phyloP scores from a whole-genome alignment of 78 protist genomes.

The Chrysochromulina parva region DNA sequence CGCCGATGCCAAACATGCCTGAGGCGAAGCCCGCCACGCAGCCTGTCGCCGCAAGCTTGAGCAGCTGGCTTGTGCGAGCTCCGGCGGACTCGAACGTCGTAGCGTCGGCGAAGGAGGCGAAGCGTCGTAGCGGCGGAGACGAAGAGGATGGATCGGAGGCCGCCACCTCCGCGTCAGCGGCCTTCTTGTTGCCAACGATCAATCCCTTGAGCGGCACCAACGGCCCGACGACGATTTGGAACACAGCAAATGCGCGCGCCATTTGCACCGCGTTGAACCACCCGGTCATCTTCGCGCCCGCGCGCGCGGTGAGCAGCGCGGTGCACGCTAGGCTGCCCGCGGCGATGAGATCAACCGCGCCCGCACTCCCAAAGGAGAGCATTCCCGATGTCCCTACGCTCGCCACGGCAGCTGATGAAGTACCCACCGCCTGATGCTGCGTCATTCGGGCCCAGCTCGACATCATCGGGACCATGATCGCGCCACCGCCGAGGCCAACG shows the following conservation, averaged over 20 bases:
- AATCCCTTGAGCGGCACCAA: slow-evolving; percentile 4
- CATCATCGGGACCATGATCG: slow-evolving; percentile 34
- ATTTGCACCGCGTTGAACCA: neutral
- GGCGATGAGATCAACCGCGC: slow-evolving; percentile 8
- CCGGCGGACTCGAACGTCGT: no score
- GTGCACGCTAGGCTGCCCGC: slow-evolving; percentile 16
- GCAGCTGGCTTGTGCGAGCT: neutral
- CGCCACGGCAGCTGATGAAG: slow-evolving; percentile 26
- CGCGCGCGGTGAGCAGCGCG: slow-evolving; percentile 12
- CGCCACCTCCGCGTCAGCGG: neutral
- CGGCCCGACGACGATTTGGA: slow-evolving; percentile 39
- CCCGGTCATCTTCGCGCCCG: slow-evolving; percentile 11
- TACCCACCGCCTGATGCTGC: slow-evolving; percentile 43
- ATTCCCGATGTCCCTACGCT: neutral
- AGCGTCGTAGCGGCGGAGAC: neutral
- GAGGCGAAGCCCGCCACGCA: neutral
- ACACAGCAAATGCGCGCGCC: neutral
- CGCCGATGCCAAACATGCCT: slow-evolving; percentile 44
- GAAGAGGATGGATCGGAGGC: neutral
- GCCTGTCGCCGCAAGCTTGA: neutral
- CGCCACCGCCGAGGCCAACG: slow-evolving; percentile 42
- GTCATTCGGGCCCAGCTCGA: neutral
- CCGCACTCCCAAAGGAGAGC: slow-evolving; percentile 1
- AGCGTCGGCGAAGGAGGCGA: no score
- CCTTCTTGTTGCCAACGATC: neutral